Base-by-base conservation (phyloP, 371 early-diverging fungal genomes). In the Zychaea mexicana region DNA sequence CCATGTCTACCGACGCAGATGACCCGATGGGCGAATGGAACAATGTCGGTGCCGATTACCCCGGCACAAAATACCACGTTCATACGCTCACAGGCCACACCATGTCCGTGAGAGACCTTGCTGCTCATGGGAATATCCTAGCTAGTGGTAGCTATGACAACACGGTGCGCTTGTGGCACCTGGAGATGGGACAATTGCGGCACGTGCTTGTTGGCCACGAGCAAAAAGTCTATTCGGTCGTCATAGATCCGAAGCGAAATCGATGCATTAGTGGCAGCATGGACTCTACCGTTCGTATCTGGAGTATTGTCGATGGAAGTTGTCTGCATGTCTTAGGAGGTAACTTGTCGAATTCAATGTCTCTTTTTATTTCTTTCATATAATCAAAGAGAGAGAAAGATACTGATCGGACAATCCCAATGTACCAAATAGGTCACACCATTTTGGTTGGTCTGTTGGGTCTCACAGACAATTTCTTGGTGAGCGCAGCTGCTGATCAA, bases 401-500 rank as follows among this genome's bases (percentile, higher is more conserved):
- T n/a, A n/a, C n/a, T n/a, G n/a, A n/a, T n/a, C n/a, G n/a, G n/a
- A n/a, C n/a, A n/a, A n/a, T n/a, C n/a, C n/a, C n/a, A n/a, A n/a
- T n/a, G n/a, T n/a, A n/a, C n/a, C 8, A 30, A 28, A 15, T 54
- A 39, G 98, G 99, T 2, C 98, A 98, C 71, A 85, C 90, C 4
- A 90, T 91, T 27, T 86, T 98, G 0, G 97, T 97, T 3, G 98
- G 99, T 0, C 84, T 99, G 63, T 75, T 98, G 30, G 93, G 94
- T 33, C 72, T 96, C 38, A 87, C 92, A 21, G 87, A 89, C 19
- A 79, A 89, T 33, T 88, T 91, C 69, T 79, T 98, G 17, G 94
- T 97, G 1, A 96, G 92, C 46, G 98, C 96, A 6, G 93, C 96
- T n/a, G 99, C 98, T 4, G 99, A 99, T 68, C 82, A 92, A 13